Conservation (phyloP, 352 stramenopile genomes). For the Pythium myriotylum region DNA sequence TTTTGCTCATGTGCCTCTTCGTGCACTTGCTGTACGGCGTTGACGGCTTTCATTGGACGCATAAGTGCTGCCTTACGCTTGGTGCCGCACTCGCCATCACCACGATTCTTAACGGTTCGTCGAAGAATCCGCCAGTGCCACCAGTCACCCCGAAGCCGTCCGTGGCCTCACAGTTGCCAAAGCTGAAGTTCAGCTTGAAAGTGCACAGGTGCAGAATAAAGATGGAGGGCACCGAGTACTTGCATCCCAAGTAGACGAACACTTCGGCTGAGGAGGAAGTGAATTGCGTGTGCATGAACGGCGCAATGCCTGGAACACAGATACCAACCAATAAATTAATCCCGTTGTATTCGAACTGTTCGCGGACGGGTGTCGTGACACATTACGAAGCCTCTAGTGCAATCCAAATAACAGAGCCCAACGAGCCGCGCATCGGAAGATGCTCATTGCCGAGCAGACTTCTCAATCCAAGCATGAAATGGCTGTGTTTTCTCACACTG, state of each 20-base stretch:
- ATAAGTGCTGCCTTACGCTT: slow-evolving; percentile 85
- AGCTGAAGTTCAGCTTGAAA: slow-evolving; percentile 79
- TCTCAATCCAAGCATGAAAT: too few species aligned
- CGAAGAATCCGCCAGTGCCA: slow-evolving; percentile 34
- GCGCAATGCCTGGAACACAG: neutral
- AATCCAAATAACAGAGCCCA: too few species aligned
- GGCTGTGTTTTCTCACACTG: too few species aligned
- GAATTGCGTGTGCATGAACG: too few species aligned
- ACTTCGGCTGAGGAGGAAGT: too few species aligned
- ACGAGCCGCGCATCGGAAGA: too few species aligned
- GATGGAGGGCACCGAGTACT: slow-evolving; percentile 72
- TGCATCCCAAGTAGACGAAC: slow-evolving; percentile 42
- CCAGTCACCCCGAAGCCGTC: slow-evolving; percentile 48
- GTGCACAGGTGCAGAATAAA: slow-evolving; percentile 82
- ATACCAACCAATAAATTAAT: slow-evolving; percentile 37
- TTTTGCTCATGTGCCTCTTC: slow-evolving; percentile 83
- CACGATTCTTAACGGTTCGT: slow-evolving; percentile 75
- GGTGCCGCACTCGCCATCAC: slow-evolving; percentile 80
- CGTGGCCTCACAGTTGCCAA: slow-evolving; percentile 63
- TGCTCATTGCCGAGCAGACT: too few species aligned
- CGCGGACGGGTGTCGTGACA: neutral
- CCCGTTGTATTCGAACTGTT: slow-evolving; percentile 18
- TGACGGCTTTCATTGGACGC: slow-evolving; percentile 83
- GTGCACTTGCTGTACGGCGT: slow-evolving; percentile 84
- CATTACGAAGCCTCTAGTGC: too few species aligned